Conservation (phyloP, 495 filamentous ascomycete genomes). For the Penicillium paxilli region DNA sequence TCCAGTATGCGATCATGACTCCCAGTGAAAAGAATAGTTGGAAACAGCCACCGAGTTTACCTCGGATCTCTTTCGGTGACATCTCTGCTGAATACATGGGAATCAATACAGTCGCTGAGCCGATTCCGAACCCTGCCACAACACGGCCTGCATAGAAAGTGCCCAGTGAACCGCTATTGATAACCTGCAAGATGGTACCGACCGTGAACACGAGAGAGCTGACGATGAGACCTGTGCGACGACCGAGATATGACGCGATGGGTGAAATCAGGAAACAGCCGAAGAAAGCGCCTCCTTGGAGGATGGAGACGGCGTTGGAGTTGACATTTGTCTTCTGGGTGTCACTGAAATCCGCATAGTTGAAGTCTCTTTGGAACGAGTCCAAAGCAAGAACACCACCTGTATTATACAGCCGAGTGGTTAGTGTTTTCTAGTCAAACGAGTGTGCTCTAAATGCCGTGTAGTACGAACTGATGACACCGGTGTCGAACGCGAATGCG, state of each 20-base stretch:
- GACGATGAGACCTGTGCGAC: slow-evolving; percentile 38
- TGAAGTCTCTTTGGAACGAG: slow-evolving; percentile 41
- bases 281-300: slow-evolving; percentile 45
- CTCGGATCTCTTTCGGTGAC: slow-evolving; percentile 53
- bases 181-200: slow-evolving; percentile 45
- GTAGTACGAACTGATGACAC: slow-evolving; percentile 34
- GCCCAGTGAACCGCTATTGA: slow-evolving; percentile 40
- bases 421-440: background rate
- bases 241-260: slow-evolving; percentile 42
- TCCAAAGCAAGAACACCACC: slow-evolving; percentile 39
- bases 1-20: slow-evolving; percentile 51
- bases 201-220: slow-evolving; percentile 42
- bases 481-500: slow-evolving; percentile 41
- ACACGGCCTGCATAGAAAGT: slow-evolving; percentile 50
- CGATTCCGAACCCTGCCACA: slow-evolving; percentile 56
- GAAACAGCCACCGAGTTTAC: slow-evolving; percentile 50
- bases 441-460: background rate
- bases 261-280: slow-evolving; percentile 49
- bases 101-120: slow-evolving; percentile 51
- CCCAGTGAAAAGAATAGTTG: slow-evolving; percentile 50
- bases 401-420: background rate
- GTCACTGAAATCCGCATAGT: slow-evolving; percentile 24
- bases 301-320: slow-evolving; percentile 43
- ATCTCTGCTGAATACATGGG: slow-evolving; percentile 56
- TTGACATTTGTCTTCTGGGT: slow-evolving; percentile 36